Base-by-base conservation (phyloP, 257 asterid species). In the Solanum sejunctum region DNA sequence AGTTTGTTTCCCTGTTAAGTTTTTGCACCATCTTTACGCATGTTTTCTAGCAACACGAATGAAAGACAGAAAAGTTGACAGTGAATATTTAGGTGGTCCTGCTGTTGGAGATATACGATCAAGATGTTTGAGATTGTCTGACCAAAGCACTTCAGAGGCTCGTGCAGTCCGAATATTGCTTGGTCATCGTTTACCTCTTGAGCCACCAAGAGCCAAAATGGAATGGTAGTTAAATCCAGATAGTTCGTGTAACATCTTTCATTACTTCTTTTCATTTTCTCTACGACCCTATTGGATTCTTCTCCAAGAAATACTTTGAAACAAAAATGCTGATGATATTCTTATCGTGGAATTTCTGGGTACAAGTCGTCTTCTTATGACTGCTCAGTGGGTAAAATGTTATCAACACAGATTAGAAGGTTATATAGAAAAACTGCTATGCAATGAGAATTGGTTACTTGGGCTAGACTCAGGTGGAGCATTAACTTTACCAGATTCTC, bases 71-170 rank as follows among this genome's bases (percentile, higher is more conserved):
- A 78, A 78, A 26, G 7, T 78, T 78, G 64, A 52, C 83, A 20
- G 49, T 39, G 41, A 64, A 64, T 58, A 84, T 84, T 55, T 92
- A 96, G 99, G 99, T 83, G 99, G 99, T 84, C 99, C 99, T 28
- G 99, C 99, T 80, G 98, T 96, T 88, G 99, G 99, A 85, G 99
- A 96, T 89, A 96, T 96, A 83, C 93, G 98, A 71, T 96, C 99
- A 83, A 92, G 99, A 86, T 96, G 98, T 90, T 90, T 96, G 91
- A 93, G 99, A 87, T 84, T 96, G 56, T 93, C 99, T 28, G 99
- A 91, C 88, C 91, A 94, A 88, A 96, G 98, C 87, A 93, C 98
- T 18, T 85, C 86, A 26, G 99, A 96, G 89, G 99, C 94, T 88
- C 97, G 92, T 85, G 95, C 99, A 39, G 98, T 96, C n/a, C 89